Conservation (phyloP, 371 early-diverging fungal genomes). For the Capniomyces stellatus region DNA sequence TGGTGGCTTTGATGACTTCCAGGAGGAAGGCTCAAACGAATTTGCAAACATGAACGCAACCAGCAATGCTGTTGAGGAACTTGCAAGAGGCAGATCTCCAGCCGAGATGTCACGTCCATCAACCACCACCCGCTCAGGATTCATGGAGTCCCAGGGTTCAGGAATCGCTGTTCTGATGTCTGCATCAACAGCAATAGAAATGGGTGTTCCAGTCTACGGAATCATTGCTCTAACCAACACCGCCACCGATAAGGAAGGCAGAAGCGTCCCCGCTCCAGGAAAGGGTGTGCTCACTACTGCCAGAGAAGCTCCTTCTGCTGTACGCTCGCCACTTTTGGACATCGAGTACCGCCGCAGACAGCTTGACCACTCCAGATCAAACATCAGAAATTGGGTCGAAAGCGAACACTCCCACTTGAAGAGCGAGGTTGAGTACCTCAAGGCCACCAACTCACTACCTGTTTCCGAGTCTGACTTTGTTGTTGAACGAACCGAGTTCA, state of each 20-base stretch:
- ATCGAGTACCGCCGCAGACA: slow-evolving; percentile 81
- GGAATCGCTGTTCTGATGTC: slow-evolving; percentile 72
- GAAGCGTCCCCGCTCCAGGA: slow-evolving; percentile 90
- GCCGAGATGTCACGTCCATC: slow-evolving; percentile 89
- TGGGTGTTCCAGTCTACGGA: slow-evolving; percentile 90
- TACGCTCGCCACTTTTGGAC: slow-evolving; percentile 60
- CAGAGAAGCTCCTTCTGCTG: slow-evolving; percentile 46
- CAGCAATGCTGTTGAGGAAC: slow-evolving; percentile 73
- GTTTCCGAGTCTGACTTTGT: slow-evolving; percentile 52
- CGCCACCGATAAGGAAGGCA: slow-evolving; percentile 92
- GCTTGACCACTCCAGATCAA: slow-evolving; percentile 54
- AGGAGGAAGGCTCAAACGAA: slow-evolving; percentile 86
- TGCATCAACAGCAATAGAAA: slow-evolving; percentile 74
- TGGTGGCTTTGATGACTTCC: slow-evolving; percentile 89
- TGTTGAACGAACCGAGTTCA: slow-evolving; percentile 57
- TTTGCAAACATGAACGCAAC: slow-evolving; percentile 98
- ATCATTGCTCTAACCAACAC: slow-evolving; percentile 83
- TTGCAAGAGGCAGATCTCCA: slow-evolving; percentile 80
- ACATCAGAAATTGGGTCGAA: slow-evolving; percentile 75
- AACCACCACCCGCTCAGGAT: slow-evolving; percentile 75
- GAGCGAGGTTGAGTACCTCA: slow-evolving; percentile 55
- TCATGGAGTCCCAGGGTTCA: slow-evolving; percentile 92
- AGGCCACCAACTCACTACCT: slow-evolving; percentile 34
- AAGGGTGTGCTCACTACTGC: slow-evolving; percentile 91
- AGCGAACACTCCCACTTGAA: slow-evolving; percentile 52